A percentile compares a stretch with the other conserved stretches of the same genome.
These are phyloP conservation scores for Yamadazyma endophytica DNA, from an alignment of 805 yeast species.

Conservation along the genomic window DNA sequence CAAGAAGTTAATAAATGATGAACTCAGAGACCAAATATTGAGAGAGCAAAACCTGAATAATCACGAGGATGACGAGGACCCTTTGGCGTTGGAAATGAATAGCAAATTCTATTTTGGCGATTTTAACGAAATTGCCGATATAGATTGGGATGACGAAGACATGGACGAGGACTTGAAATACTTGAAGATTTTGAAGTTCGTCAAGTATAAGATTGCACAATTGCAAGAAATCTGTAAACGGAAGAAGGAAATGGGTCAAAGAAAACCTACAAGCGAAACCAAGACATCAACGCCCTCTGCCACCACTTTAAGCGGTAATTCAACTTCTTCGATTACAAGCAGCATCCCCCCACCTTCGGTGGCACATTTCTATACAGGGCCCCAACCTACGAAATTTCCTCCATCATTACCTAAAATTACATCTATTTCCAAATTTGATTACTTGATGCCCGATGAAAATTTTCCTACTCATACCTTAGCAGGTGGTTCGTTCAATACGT, in stretches of 20 bases:
- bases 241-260: slow-evolving; percentile 3
- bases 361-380: slow-evolving; percentile 6
- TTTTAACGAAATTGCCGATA: slow-evolving; percentile 15
- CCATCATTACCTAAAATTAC: slow-evolving; percentile 12
- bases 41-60: slow-evolving; percentile 23
- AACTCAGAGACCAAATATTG: slow-evolving; percentile 33
- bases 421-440: slow-evolving; percentile 16
- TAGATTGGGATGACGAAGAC: slow-evolving; percentile 46
- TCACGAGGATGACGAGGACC: slow-evolving; percentile 27
- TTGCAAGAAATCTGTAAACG: slow-evolving; percentile 8
- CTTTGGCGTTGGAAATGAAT: slow-evolving; percentile 14
- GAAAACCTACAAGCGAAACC: background rate
- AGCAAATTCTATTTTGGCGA: slow-evolving; percentile 10
- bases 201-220: slow-evolving; percentile 30
- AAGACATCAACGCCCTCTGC: background rate
- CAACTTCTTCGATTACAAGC: slow-evolving; percentile 1
- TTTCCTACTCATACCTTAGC: slow-evolving; percentile 15
- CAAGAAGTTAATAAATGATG: slow-evolving; percentile 35
- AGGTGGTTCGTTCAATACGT: slow-evolving; percentile 2
- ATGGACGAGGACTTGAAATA: slow-evolving; percentile 45
- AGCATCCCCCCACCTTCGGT: slow-evolving; percentile 10
- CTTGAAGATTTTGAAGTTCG: slow-evolving; percentile 36
- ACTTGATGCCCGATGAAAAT: slow-evolving; percentile 16
- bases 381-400: slow-evolving; percentile 3
- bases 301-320: background rate